Percentiles rank a stretch among this genome's conserved stretches.
Conservation (phyloP, 345 rosid species). For the Gossypium thurberi region DNA sequence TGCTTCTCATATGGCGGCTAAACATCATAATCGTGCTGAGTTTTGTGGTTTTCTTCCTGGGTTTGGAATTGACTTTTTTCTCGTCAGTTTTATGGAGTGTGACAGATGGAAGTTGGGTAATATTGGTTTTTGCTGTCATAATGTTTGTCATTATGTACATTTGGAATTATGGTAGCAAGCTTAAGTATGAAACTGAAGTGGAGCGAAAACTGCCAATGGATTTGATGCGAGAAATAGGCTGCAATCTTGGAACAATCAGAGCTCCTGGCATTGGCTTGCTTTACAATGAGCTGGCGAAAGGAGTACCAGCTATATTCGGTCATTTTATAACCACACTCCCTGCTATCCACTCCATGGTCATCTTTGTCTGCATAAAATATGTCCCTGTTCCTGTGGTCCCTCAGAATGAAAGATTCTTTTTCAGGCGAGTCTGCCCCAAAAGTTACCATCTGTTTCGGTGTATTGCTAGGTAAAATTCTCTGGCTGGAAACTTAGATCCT, state of each 20-base stretch:
- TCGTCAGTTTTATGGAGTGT: conserved; percentile 78
- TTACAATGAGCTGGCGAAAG: conserved; percentile 90
- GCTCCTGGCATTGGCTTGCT: conserved; percentile 99
- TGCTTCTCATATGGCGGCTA: conserved; percentile 99
- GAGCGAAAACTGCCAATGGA: conserved; percentile 86
- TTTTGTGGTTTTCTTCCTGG: conserved; percentile 66
- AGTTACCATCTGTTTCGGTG: conserved; percentile 95
- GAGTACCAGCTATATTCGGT: conserved; percentile 93
- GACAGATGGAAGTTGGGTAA: conserved; percentile 94
- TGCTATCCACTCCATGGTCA: conserved; percentile 95
- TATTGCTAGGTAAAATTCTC: conserved; percentile 68
- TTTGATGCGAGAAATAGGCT: conserved; percentile 83
- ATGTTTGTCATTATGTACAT: conserved; percentile 89
- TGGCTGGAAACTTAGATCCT: background rate
- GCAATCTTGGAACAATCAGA: conserved; percentile 92
- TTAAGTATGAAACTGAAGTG: conserved; percentile 95
- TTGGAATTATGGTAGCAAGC: conserved; percentile 99
- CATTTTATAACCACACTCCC: conserved; percentile 97
- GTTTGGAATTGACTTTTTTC: conserved; percentile 74
- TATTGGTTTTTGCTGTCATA: conserved; percentile 73
- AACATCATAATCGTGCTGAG: conserved; percentile 70
- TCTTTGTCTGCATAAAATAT: conserved; percentile 88
- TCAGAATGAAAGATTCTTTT: conserved; percentile 90
- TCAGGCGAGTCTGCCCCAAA: conserved; percentile 83
- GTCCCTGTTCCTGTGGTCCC: conserved; percentile 97